Conservation (phyloP, 805 yeast species). For the Limtongozyma cylindracea region DNA sequence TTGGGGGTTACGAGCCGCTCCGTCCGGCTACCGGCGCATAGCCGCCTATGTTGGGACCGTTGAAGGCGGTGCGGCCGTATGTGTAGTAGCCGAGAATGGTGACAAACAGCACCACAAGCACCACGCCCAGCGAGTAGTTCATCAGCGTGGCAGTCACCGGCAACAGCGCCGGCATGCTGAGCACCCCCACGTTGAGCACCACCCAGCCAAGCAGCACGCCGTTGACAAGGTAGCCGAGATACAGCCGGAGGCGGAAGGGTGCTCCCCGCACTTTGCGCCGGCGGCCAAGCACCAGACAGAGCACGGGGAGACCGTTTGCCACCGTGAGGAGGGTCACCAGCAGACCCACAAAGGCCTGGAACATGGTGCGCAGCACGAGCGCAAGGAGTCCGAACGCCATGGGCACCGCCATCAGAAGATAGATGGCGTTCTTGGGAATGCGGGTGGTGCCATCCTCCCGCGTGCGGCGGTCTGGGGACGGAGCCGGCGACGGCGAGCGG, state of each 20-base stretch:
- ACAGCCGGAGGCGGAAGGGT: slow-evolving; percentile 30
- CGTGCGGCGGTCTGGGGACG: too few relatives aligned
- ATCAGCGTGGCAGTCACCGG: slow-evolving; percentile 23
- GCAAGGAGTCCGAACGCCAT: slow-evolving; percentile 37
- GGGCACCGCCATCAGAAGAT: slow-evolving; percentile 37
- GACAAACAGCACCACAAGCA: slow-evolving; percentile 17
- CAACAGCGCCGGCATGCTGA: slow-evolving; percentile 32
- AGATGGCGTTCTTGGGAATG: slow-evolving; percentile 47
- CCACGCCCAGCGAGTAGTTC: slow-evolving; percentile 48
- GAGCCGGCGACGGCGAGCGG: too few relatives aligned
- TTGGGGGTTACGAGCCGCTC: too few relatives aligned
- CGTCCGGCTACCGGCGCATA: too few relatives aligned
- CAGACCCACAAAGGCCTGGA: slow-evolving; percentile 67
- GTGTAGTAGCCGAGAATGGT: slow-evolving; percentile 22
- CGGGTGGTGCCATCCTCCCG: too few relatives aligned
- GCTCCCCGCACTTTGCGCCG: slow-evolving; percentile 41
- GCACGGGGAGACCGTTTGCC: slow-evolving; percentile 56
- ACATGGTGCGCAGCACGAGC: slow-evolving; percentile 44
- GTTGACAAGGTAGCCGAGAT: slow-evolving; percentile 47
- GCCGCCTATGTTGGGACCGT: slow-evolving; percentile 40
- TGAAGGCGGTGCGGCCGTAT: slow-evolving; percentile 41
- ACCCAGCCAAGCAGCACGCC: slow-evolving; percentile 35
- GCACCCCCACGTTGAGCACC: slow-evolving; percentile 24
- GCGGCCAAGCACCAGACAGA: slow-evolving; percentile 31
- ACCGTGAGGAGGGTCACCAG: slow-evolving; percentile 52